Evolutionary conservation across 2,329 filamentous ascomycete species (phyloP).

Genomic region (Cordyceps militaris): DNA sequence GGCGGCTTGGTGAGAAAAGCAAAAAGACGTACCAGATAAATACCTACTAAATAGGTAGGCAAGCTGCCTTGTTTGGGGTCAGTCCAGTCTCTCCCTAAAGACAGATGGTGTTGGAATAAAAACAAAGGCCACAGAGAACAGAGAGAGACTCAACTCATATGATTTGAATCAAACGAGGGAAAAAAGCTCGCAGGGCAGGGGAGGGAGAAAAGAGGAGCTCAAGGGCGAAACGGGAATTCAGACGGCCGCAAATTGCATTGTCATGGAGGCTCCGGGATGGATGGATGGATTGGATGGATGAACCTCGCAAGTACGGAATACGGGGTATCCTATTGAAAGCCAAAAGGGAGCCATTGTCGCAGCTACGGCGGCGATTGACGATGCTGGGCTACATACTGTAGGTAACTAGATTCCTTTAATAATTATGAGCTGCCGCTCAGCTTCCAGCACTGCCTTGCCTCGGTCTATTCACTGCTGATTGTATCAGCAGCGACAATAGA

Average conservation of each 20-base stretch:
- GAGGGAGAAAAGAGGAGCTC: constrained; percentile 2
- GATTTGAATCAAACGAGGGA: background rate
- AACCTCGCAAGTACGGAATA: background rate
- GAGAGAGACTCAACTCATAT: background rate
- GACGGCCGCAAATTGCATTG: constrained; percentile 7
- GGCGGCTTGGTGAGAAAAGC: background rate
- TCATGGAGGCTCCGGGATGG: background rate
- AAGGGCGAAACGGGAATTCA: constrained; percentile 8
- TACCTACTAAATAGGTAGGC: too few relatives aligned
- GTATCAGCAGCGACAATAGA: background rate
- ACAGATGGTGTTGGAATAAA: too few relatives aligned
- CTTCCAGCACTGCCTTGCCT: background rate
- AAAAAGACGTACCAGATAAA: background rate
- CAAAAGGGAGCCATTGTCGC: background rate
- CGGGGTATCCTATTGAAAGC: background rate
- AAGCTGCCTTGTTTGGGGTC: background rate
- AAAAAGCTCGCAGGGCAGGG: background rate
- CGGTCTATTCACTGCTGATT: background rate
- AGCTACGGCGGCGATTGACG: background rate
- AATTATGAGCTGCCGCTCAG: background rate
- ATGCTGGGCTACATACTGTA: too few relatives aligned
- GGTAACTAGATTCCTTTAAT: too few relatives aligned
- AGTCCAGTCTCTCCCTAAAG: background rate
- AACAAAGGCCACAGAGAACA: background rate
- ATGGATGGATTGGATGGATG: too few relatives aligned